Conservation (phyloP, 2,329 filamentous ascomycete species). For the Alternaria atra region DNA sequence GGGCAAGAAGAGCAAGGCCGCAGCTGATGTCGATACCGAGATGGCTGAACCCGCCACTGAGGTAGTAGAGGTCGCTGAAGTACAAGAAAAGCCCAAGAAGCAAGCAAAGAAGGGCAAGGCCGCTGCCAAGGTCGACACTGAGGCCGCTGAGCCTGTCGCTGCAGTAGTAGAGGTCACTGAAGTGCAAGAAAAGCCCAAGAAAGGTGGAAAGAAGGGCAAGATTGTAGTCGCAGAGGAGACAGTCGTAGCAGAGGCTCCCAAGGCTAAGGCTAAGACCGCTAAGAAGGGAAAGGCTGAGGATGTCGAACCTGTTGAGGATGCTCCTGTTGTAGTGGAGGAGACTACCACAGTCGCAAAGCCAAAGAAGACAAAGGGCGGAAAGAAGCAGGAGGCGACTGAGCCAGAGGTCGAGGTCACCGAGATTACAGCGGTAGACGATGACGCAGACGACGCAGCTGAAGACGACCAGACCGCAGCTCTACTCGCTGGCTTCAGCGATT, state of each 20-base stretch:
- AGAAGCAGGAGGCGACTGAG: conserved; percentile 27
- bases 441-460: conserved; percentile 34
- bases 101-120: conserved; percentile 27
- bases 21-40: conserved; percentile 16
- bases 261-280: conserved; percentile 33
- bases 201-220: conserved; percentile 30
- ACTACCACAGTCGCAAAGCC: conserved; percentile 24
- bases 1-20: conserved; percentile 47
- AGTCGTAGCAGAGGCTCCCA: conserved; percentile 20
- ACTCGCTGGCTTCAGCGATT: conserved; percentile 60
- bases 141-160: conserved; percentile 12
- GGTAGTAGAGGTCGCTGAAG: conserved; percentile 10
- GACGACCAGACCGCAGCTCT: conserved; percentile 62
- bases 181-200: conserved; percentile 25
- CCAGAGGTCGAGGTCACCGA: conserved; percentile 27
- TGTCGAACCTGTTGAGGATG: conserved; percentile 22
- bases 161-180: conserved; percentile 10
- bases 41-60: conserved; percentile 14
- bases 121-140: background rate
- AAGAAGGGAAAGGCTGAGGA: conserved; percentile 32
- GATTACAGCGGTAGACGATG: conserved; percentile 18
- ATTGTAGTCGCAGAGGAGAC: conserved; percentile 14
- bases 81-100: conserved; percentile 27
- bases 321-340: conserved; percentile 12
- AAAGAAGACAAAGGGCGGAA: conserved; percentile 26